Conservation (phyloP, 495 filamentous ascomycete genomes). For the Bathelium albidoporum region DNA sequence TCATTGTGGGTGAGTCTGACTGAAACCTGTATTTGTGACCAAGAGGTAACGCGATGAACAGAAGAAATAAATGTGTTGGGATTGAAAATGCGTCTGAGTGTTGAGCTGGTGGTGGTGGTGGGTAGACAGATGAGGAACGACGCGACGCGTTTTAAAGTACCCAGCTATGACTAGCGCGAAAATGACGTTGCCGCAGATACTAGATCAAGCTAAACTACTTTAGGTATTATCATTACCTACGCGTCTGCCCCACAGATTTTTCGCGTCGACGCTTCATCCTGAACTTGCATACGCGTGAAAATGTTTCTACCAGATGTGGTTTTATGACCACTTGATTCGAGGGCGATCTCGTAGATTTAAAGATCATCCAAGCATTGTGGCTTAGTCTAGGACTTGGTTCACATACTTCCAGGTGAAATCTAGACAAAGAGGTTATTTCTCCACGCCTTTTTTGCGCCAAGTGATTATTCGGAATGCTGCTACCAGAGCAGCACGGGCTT, state of each 20-base stretch:
- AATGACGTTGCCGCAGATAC: not conserved
- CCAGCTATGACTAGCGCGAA: not conserved
- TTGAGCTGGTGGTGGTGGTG: not conserved
- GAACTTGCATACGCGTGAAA: too few relatives aligned
- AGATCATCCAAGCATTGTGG: too few relatives aligned
- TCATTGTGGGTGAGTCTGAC: conserved; percentile 10
- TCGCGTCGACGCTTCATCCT: not conserved
- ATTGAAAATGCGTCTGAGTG: not conserved
- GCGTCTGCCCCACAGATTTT: not conserved
- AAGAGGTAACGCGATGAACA: not conserved
- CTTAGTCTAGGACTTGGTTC: too few relatives aligned
- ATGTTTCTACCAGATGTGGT: not conserved
- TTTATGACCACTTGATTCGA: too few relatives aligned
- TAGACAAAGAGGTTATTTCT: too few relatives aligned
- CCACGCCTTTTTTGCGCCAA: not conserved
- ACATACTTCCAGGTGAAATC: too few relatives aligned
- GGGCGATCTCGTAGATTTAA: too few relatives aligned
- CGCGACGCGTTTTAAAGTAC: not conserved
- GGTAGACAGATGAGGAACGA: not conserved
- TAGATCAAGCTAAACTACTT: not conserved
- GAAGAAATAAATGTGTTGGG: not conserved
- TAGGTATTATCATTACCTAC: not conserved
- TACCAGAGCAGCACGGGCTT: conserved; percentile 27
- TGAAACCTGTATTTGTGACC: not conserved
- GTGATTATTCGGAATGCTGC: not conserved